A percentile compares a stretch with the other conserved stretches of the same genome.
These are phyloP conservation scores for Fimicolochytrium jonesii DNA, from an alignment of 192 early-diverging fungal species.

Conservation along the genomic window DNA sequence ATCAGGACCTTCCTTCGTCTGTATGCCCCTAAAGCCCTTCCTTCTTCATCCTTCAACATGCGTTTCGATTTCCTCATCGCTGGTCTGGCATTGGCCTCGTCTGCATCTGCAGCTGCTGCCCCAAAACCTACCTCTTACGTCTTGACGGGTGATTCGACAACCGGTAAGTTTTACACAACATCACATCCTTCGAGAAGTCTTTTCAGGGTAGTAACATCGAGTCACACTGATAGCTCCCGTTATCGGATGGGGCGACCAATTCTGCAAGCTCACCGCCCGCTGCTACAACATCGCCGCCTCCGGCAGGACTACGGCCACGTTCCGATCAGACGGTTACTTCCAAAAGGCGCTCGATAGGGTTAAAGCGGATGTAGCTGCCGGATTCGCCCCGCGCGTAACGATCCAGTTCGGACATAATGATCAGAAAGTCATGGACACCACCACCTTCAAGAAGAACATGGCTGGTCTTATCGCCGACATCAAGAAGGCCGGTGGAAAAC, in stretches of 20 bases:
- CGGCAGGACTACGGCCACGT: background rate
- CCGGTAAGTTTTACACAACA: too few relatives aligned
- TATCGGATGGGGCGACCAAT: background rate
- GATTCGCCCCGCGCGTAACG: background rate
- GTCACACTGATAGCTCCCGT: too few relatives aligned
- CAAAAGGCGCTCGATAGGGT: background rate
- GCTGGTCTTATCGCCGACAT: background rate
- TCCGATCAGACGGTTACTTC: background rate
- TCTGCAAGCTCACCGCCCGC: background rate
- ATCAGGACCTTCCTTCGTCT: too few relatives aligned
- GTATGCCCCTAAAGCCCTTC: too few relatives aligned
- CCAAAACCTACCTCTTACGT: too few relatives aligned
- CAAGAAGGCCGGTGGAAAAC: background rate
- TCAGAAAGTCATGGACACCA: background rate
- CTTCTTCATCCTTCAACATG: too few relatives aligned
- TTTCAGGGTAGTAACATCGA: too few relatives aligned
- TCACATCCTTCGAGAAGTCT: too few relatives aligned
- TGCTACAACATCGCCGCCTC: background rate
- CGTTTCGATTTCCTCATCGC: too few relatives aligned
- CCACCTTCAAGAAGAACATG: background rate
- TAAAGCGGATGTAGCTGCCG: background rate
- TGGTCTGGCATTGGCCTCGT: too few relatives aligned
- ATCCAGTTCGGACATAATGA: constrained; percentile 11
- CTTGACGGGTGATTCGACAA: too few relatives aligned
- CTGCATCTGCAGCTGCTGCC: too few relatives aligned